Evolutionary conservation across 495 filamentous ascomycete genomes (phyloP), one percentile per base, ranked within the genome.

Genomic region (Delitschia confertaspora): DNA sequence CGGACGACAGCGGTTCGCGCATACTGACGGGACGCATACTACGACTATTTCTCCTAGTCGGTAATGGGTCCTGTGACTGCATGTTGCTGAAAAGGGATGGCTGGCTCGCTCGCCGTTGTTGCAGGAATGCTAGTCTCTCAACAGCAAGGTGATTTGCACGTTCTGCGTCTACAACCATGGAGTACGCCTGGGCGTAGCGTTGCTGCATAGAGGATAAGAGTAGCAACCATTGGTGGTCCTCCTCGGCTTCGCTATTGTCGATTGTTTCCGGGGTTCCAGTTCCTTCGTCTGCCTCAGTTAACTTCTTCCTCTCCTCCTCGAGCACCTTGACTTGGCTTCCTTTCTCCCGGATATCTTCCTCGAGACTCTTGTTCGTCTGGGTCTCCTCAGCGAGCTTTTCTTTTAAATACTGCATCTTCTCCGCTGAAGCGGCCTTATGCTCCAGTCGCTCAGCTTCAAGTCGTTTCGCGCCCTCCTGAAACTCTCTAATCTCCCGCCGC

Each of bases 271-370:
- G 69, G 25, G 69, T 68, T 13, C 57, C 53, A 47, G 69, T 67
- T 27, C 71, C 72, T 20, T 64, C 69, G 30, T 73, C 71, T 1
- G 59, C 65, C 8, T 65, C 71, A 11, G 68, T 65, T 11, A 65
- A 45, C 20, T 63, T 62, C 55, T 71, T 69, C 37, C 70, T 64
- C 35, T 75, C 69, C 18, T 78, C 75, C 49, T 83, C 79, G 2
- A 82, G 65, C 33, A 69, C 65, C 63, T 82, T 81, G 55, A 81
- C 71, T 22, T 73, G 70, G 11, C 68, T 69, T 20, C 74, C 76
- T 45, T 71, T 78, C 26, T 76, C 69, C 46, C 75, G 73, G 23
- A 80, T 75, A 36, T 74, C 71, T 35, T 82, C 77, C 39, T 83
- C 78, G 26, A 82, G 65, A 8, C 54, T 50, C 42, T 73, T 79